phyloP scores from a whole-genome alignment of 1,139 yeast species.

The Lodderomyces parapsilosis region DNA sequence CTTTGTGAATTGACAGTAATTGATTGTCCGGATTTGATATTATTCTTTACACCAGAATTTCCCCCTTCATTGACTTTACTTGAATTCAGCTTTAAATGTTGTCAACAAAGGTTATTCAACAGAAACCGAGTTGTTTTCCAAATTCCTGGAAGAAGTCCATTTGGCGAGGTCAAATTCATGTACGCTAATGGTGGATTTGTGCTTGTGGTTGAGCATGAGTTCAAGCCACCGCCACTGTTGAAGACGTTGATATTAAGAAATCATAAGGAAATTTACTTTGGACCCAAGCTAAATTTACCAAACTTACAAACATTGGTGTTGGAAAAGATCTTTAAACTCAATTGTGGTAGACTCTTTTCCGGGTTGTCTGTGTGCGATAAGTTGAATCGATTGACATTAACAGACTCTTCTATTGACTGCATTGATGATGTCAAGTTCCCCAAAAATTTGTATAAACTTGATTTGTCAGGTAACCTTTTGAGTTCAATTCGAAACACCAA shows the following conservation, averaged over 20 bases:
- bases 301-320: slow-evolving; percentile 8
- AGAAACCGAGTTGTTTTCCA: not conserved
- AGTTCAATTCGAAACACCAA: slow-evolving; percentile 7
- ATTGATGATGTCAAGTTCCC: slow-evolving; percentile 10
- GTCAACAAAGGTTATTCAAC: not conserved
- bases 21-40: slow-evolving; percentile 11
- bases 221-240: slow-evolving; percentile 8
- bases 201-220: slow-evolving; percentile 4
- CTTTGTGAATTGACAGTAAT: slow-evolving; percentile 8
- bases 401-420: slow-evolving; percentile 8
- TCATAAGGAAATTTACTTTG: slow-evolving; percentile 1
- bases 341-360: not conserved
- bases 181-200: not conserved
- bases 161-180: not conserved
- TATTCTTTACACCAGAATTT: slow-evolving; percentile 9
- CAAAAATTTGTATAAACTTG: slow-evolving; percentile 7
- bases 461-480: slow-evolving; percentile 11
- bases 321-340: slow-evolving; percentile 2
- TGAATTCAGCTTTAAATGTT: slow-evolving; percentile 1
- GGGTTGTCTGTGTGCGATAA: not conserved
- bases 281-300: slow-evolving; percentile 1
- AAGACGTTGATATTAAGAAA: slow-evolving; percentile 8
- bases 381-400: slow-evolving; percentile 8
- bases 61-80: slow-evolving; percentile 8
- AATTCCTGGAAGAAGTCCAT: not conserved